Evolutionary conservation across 768 basidiomycete genomes (phyloP).

Genomic region (Scleroderma citrinum): DNA sequence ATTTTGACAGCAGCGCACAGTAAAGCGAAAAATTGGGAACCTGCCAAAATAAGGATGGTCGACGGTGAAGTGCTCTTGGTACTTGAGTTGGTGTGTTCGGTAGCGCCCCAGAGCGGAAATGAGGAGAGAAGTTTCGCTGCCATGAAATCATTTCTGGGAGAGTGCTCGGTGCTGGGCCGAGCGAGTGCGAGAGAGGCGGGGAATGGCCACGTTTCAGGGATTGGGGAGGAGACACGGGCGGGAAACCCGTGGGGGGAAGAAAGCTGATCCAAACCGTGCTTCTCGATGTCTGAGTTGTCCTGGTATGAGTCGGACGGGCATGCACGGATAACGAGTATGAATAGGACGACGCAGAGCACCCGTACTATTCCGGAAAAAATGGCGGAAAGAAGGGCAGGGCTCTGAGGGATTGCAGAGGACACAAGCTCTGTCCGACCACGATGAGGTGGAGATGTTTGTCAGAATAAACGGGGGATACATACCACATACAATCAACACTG

Average conservation of each 20-base stretch:
- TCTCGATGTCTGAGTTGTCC: constrained; percentile 8
- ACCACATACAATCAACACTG: constrained; percentile 24
- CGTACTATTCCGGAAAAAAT: constrained; percentile 20
- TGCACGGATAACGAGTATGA: constrained; percentile 7
- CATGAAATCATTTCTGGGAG: too few relatives aligned
- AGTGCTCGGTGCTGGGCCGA: constrained; percentile 1
- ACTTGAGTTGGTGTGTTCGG: not conserved
- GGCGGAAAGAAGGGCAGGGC: constrained; percentile 21
- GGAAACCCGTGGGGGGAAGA: constrained; percentile 2
- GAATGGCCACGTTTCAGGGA: constrained; percentile 28
- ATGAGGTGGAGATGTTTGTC: not conserved
- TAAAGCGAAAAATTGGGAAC: constrained; percentile 16
- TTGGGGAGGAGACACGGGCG: constrained; percentile 24
- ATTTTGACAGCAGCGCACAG: constrained; percentile 20
- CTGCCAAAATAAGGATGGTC: constrained; percentile 10
- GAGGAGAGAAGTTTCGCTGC: too few relatives aligned
- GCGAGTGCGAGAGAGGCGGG: constrained; percentile 21
- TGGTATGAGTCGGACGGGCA: not conserved
- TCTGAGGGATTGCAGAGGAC: constrained; percentile 18
- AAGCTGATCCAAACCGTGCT: constrained; percentile 1
- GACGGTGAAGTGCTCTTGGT: constrained; percentile 1
- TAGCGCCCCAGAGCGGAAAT: too few relatives aligned
- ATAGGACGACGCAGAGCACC: constrained; percentile 9
- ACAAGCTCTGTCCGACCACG: constrained; percentile 15
- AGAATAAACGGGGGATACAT: constrained; percentile 5